Percentiles rank a stretch among this genome's conserved stretches.
Conservation (phyloP, 139 green algal species). For the Volvox reticuliferus region DNA sequence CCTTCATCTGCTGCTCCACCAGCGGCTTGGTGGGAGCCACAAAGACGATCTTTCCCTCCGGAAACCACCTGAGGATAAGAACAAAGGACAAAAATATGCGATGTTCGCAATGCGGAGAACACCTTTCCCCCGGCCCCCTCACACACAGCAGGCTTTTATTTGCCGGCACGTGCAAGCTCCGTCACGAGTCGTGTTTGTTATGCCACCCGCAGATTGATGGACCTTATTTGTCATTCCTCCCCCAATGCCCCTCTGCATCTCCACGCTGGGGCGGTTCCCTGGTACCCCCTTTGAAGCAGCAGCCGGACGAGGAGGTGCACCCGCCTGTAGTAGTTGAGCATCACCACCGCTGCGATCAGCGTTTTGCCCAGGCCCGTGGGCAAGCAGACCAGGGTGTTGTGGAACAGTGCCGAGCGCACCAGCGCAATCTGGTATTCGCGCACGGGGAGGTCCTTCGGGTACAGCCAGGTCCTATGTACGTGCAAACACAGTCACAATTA, state of each 20-base stretch:
- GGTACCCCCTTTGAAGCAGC: background rate
- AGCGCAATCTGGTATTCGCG: constrained; percentile 86
- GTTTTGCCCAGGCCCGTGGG: constrained; percentile 98
- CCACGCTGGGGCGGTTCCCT: background rate
- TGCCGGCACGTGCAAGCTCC: too few species aligned
- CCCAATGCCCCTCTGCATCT: background rate
- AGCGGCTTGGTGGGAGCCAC: constrained; percentile 93
- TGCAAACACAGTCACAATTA: too few species aligned
- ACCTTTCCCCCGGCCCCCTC: too few species aligned
- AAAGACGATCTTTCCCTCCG: constrained; percentile 93
- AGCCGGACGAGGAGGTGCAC: constrained; percentile 80
- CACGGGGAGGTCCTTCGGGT: constrained; percentile 70
- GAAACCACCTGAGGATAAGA: constrained; percentile 53
- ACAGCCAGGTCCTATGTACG: constrained; percentile 77
- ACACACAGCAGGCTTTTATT: too few species aligned
- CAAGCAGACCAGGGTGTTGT: constrained; percentile 95
- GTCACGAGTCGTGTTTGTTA: too few species aligned
- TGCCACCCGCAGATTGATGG: too few species aligned
- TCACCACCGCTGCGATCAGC: constrained; percentile 93
- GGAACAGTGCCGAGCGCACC: constrained; percentile 76
- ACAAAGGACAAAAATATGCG: too few species aligned
- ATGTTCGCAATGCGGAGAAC: too few species aligned
- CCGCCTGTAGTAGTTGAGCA: constrained; percentile 91
- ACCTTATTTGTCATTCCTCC: background rate
- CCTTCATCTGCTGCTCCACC: constrained; percentile 93